These are phyloP conservation scores for Epichloe gansuensis DNA, from an alignment of 2,329 filamentous ascomycete species.

Conservation along the genomic window DNA sequence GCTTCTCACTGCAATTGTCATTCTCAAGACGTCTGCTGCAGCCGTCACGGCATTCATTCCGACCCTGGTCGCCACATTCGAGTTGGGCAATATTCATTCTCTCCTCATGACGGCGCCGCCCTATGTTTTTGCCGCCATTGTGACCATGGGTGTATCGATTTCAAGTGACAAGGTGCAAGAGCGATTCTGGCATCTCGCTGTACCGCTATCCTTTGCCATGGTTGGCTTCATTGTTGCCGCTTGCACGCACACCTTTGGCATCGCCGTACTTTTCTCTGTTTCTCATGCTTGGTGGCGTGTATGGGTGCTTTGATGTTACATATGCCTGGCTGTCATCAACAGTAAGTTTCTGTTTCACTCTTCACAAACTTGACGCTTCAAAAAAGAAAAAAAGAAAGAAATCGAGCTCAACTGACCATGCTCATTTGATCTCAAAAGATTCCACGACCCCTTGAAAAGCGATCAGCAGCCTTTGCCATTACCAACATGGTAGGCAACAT, in stretches of 20 bases:
- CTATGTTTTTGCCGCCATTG: conserved; percentile 50
- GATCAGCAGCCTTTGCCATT: conserved; percentile 4
- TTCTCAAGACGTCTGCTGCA: conserved; percentile 8
- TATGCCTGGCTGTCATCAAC: conserved; percentile 7
- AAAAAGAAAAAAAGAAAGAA: too few species aligned
- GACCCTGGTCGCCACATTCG: conserved; percentile 6
- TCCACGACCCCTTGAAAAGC: conserved; percentile 4
- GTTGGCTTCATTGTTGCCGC: conserved; percentile 56
- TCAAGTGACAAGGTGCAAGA: conserved; percentile 61
- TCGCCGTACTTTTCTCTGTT: conserved; percentile 4
- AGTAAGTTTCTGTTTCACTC: neutral
- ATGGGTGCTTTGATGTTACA: conserved; percentile 3
- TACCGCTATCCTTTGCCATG: conserved; percentile 50
- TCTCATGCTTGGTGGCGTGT: conserved; percentile 7
- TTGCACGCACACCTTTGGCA: conserved; percentile 29
- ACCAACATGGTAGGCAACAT: conserved; percentile 6
- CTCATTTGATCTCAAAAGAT: neutral
- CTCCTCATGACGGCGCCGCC: conserved; percentile 54
- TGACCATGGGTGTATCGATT: conserved; percentile 52
- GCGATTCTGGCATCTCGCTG: conserved; percentile 53
- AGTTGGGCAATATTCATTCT: conserved; percentile 29
- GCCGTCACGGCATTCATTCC: conserved; percentile 8
- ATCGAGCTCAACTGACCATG: neutral
- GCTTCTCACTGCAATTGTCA: conserved; percentile 6
- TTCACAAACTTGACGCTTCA: too few species aligned